phyloP scores from a whole-genome alignment of 495 filamentous ascomycete species.

The Penicillium longicatenatum region DNA sequence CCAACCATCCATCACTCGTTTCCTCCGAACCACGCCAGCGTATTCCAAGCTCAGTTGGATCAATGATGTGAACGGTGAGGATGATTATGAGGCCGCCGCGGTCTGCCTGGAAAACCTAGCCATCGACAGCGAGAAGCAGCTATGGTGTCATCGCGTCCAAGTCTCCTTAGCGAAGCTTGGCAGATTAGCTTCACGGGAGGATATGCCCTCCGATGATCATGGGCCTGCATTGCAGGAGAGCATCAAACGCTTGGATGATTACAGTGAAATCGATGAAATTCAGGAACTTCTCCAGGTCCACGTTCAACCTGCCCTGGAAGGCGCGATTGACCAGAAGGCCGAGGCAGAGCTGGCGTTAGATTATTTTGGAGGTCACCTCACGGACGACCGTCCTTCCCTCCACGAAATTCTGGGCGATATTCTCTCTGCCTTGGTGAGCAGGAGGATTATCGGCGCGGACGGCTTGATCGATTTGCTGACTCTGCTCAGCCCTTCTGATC shows the following conservation, averaged over 20 bases:
- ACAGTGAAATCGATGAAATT: slow-evolving; percentile 64
- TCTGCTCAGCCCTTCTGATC: slow-evolving; percentile 54
- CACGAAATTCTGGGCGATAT: slow-evolving; percentile 63
- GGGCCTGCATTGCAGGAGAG: slow-evolving; percentile 31
- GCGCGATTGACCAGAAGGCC: slow-evolving; percentile 75
- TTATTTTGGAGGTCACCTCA: slow-evolving; percentile 57
- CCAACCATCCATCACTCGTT: slow-evolving; percentile 68
- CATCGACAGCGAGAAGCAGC: slow-evolving; percentile 63
- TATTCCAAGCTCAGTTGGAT: slow-evolving; percentile 89
- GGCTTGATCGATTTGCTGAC: slow-evolving; percentile 82
- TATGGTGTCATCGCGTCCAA: slow-evolving; percentile 90
- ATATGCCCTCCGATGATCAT: slow-evolving; percentile 20
- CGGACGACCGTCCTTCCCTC: slow-evolving; percentile 63
- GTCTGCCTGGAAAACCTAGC: slow-evolving; percentile 66
- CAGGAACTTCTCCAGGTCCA: slow-evolving; percentile 73
- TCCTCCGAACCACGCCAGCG: slow-evolving; percentile 63
- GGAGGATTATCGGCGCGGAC: slow-evolving; percentile 65
- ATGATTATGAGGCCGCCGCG: slow-evolving; percentile 70
- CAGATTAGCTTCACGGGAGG: slow-evolving; percentile 60
- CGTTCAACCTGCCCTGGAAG: slow-evolving; percentile 56
- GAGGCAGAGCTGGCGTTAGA: slow-evolving; percentile 74
- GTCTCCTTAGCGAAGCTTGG: slow-evolving; percentile 85
- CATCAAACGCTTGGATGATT: slow-evolving; percentile 55
- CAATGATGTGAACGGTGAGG: slow-evolving; percentile 77
- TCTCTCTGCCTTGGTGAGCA: slow-evolving; percentile 64